Evolutionary conservation across 352 stramenopile genomes (phyloP), one percentile per base, ranked within the genome.

Genomic region (Pythium dissotocum): DNA sequence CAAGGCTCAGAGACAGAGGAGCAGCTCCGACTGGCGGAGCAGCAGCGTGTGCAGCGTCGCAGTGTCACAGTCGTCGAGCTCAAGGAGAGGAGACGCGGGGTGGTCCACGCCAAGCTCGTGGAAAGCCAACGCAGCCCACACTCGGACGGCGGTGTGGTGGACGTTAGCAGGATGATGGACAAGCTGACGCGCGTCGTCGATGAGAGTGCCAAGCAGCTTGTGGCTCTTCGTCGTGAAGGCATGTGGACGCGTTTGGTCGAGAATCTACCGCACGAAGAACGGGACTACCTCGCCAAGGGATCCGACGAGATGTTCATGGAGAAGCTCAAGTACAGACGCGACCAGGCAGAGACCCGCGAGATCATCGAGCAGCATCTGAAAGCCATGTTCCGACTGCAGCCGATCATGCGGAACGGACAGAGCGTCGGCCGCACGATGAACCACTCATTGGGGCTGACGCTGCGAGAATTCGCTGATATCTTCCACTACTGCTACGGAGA

Each of bases 231-330:
- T n/a, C 44, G 51, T 10, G 21, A 60, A 40, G 71, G 67, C 12
- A 35, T 77, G 28, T 90, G 80, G 80, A 79, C 70, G 6, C 65
- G 67, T 24, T 49, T 90, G 16, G 59, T 87, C 9, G 64, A 77
- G 12, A 71, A 85, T 36, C 66, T 88, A 14, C 73, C 79, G 0
- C 60, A 74, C 0, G 28, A 73, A 16, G 82, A 90, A 53, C 73
- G 73, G 0, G 80, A 87, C 54, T 88, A 89, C 49, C 59, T 89
- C 6, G 70, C 78, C 0, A 77, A 75, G 24, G 72, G 75, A n/a
- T 73, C 80, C 3, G 82, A 90, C 53, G 82, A 89, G 40, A 77
- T 75, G 57, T 89, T 90, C 35, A 57, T 65, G n/a, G 77, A 89
- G 64, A 79, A 88, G 48, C 77, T 90, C 61, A 89, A 90, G 73